phyloP scores from a whole-genome alignment of 1,284 basidiomycete species.

The Apiotrichum montevideense region DNA sequence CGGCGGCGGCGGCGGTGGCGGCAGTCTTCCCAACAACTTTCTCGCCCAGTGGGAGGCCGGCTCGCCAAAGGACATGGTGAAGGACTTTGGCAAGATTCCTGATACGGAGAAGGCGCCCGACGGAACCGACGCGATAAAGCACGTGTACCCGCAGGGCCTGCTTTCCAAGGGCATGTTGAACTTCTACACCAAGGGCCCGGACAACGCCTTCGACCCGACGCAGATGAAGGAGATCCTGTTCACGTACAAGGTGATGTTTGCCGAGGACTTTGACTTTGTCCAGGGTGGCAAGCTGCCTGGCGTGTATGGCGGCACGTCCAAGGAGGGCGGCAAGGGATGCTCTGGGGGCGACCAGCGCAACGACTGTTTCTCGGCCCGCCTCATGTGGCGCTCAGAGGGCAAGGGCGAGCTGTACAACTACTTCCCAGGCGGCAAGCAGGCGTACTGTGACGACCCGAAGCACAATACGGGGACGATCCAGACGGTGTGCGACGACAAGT shows the following conservation, averaged over 20 bases:
- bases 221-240: slow-evolving; percentile 11
- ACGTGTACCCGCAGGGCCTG: too few relatives aligned
- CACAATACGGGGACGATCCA: slow-evolving; percentile 2
- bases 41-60: too few relatives aligned
- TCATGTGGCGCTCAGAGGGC: slow-evolving; percentile 46
- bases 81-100: too few relatives aligned
- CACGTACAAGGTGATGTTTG: slow-evolving; percentile 44
- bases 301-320: slow-evolving; percentile 32
- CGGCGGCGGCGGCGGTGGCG: too few relatives aligned
- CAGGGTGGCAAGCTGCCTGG: slow-evolving; percentile 49
- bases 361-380: slow-evolving; percentile 43
- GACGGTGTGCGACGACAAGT: slow-evolving; percentile 1
- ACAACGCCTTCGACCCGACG: too few relatives aligned
- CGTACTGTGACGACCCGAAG: slow-evolving; percentile 4
- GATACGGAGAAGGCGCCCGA: too few relatives aligned
- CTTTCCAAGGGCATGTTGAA: too few relatives aligned
- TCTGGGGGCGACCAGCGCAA: slow-evolving; percentile 38
- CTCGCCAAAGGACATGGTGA: too few relatives aligned
- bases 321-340: slow-evolving; percentile 36
- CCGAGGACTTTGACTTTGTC: slow-evolving; percentile 42
- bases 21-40: too few relatives aligned
- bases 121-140: too few relatives aligned
- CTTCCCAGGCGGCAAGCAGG: slow-evolving; percentile 10
- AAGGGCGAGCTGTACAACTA: slow-evolving; percentile 44
- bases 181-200: too few relatives aligned